Base-by-base conservation (phyloP, 148 eudicot species). In the Rhododendron molle region DNA sequence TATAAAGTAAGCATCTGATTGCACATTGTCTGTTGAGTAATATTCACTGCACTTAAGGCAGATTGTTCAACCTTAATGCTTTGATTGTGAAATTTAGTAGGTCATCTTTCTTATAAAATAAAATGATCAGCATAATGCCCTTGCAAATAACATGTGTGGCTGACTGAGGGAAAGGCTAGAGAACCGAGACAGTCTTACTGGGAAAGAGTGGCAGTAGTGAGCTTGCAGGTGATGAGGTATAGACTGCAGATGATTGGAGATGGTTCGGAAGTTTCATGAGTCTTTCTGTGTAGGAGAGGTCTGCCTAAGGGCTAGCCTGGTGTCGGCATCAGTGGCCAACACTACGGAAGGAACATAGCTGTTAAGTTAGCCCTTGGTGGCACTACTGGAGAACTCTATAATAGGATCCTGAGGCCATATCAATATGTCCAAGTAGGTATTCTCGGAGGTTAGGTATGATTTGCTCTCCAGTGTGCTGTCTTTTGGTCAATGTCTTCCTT, bases 1-100 rank as follows among this genome's bases (percentile, higher is more conserved):
- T 44, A 95, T 97, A 58, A 97, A 93, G 99, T 95, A 92, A 90
- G 95, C 83, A 87, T 67, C 87, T 28, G 46, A 38, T 34, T 76
- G 73, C 86, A 20, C 73, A 14, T 43, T 1, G 50, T 40, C 8
- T 74, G 73, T 44, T 32, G n/a, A 36, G 58, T 28, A 34, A 34
- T 32, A 26, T 28, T 46, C n/a, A 44, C 38, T 6, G 40, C 67
- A 83, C 30, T 83, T 49, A 23, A 38, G 36, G 36, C 82, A 79
- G 54, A 79, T 79, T 50, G 62, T 80, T 80, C 13, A 49, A 80
- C n/a, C 23, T 50, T 30, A 49, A 50, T 50, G 43, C 34, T 50
- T 80, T 49, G 62, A 50, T 50, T 23, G 46, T n/a, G 2, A 77
- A 23, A 36, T 76, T 76, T 43, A 21, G 7, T 49, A 4, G 56